Evolutionary conservation across 352 stramenopile genomes (phyloP).

Genomic region (Phytopythium aichiense): DNA sequence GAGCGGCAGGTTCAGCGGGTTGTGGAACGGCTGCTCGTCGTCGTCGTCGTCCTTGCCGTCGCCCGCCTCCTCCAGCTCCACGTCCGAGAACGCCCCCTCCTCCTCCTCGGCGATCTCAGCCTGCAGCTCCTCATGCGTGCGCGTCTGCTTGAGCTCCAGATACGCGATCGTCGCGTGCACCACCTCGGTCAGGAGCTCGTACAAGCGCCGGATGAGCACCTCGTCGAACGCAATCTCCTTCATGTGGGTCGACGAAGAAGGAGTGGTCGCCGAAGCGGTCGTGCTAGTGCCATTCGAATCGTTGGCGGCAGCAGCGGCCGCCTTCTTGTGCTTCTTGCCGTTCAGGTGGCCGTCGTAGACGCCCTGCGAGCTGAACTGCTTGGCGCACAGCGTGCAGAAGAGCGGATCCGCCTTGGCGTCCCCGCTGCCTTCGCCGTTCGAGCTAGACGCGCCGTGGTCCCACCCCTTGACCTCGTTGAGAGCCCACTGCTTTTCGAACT

Average conservation of each 20-base stretch:
- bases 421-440: neutral
- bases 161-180: conserved; percentile 83
- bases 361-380: conserved; percentile 69
- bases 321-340: conserved; percentile 82
- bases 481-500: conserved; percentile 84
- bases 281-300: conserved; percentile 5
- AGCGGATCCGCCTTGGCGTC: conserved; percentile 15
- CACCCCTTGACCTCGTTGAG: conserved; percentile 54
- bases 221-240: conserved; percentile 66
- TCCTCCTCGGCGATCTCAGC: conserved; percentile 86
- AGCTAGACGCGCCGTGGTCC: conserved; percentile 17
- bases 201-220: conserved; percentile 63
- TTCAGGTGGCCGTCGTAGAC: conserved; percentile 71
- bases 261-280: conserved; percentile 7
- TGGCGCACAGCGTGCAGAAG: conserved; percentile 65
- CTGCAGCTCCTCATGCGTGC: conserved; percentile 84
- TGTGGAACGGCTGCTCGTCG: conserved; percentile 98
- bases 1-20: conserved; percentile 97
- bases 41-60: conserved; percentile 84
- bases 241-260: conserved; percentile 20
- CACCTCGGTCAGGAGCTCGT: conserved; percentile 79
- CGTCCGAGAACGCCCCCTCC: conserved; percentile 76
- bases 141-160: conserved; percentile 84
- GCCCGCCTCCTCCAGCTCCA: conserved; percentile 65
- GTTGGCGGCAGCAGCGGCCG: conserved; percentile 17